Conservation (phyloP, 129 eudicot genomes). For the Deinandra increscens region DNA sequence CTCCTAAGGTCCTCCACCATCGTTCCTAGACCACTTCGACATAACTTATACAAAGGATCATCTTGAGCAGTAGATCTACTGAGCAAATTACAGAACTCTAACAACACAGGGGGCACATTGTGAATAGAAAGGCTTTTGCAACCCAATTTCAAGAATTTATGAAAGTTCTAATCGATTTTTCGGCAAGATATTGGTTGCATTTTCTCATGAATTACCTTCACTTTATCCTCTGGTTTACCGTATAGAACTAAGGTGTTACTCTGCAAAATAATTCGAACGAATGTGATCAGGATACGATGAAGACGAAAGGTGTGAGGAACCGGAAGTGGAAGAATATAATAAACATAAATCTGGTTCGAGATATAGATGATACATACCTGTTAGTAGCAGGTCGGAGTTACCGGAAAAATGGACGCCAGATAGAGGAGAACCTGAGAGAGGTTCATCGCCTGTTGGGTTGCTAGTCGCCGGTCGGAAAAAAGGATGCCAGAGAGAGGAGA, state of each 20-base stretch:
- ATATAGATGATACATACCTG: too few species aligned
- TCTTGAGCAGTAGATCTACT: slow-evolving; percentile 26
- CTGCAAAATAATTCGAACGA: slow-evolving; percentile 52
- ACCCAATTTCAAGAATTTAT: slow-evolving; percentile 19
- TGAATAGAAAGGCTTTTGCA: slow-evolving; percentile 30
- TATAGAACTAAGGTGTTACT: slow-evolving; percentile 45
- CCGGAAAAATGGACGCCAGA: too few species aligned
- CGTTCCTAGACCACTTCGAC: slow-evolving; percentile 56
- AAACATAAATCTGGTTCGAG: too few species aligned
- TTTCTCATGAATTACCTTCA: slow-evolving; percentile 45
- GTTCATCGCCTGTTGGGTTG: too few species aligned
- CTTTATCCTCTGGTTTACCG: slow-evolving; percentile 40
- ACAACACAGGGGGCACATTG: slow-evolving; percentile 49
- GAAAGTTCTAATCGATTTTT: slow-evolving; percentile 46
- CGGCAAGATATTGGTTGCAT: slow-evolving; percentile 43
- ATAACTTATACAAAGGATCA: slow-evolving; percentile 53
- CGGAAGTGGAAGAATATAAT: slow-evolving; percentile 24
- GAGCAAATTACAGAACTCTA: slow-evolving; percentile 80
- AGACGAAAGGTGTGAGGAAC: background rate
- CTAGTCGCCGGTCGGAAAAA: too few species aligned
- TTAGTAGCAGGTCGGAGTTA: too few species aligned
- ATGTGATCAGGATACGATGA: slow-evolving; percentile 19
- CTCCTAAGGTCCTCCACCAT: slow-evolving; percentile 45
- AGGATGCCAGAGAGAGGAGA: too few species aligned
- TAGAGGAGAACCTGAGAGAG: too few species aligned